Base-by-base conservation (phyloP, 1,284 basidiomycete genomes). In the Flammula alnicola region DNA sequence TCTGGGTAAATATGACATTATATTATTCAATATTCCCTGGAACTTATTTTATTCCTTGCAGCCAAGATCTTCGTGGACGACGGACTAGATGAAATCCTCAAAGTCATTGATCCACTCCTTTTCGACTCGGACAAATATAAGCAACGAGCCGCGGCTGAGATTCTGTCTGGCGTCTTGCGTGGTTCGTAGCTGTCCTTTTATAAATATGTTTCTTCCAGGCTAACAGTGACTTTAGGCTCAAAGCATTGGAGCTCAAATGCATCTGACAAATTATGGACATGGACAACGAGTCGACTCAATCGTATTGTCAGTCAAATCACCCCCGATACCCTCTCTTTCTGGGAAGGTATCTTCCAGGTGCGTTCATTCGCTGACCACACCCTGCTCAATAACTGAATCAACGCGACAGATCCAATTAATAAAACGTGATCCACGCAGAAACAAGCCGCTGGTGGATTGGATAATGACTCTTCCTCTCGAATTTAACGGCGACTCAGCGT, bases 121-220 rank as follows among this genome's bases (percentile, higher is more conserved):
- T 75, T 74, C 26, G 88, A 88, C 51, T 62, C 79, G 30, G 92
- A 98, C 65, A 90, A 93, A 49, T 96, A 93, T 75, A 92, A 93
- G 70, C 95, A 96, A 64, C 83, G 95, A 25, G 93, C 93, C 17
- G 88, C 89, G 5, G 92, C 89, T 43, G 96, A 99, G 74, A 73
- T 97, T 25, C 66, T 98, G 29, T 80, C 84, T 37, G 95, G 95
- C 35, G 63, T 91, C 40, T 66, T 89, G 43, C 78, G 84, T 57
- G 86, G 86, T 86, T 9, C n/a, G 44, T 47, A 39, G 20, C 25
- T 33, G 31, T 29, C 10, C 16, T 33, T 32, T 23, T 14, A 46
- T 30, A 51, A 12, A 51, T 48, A 26, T 25, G 12, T 35, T 37
- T 32, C 29, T 38, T 31, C 23, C 12, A 22, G 33, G 39, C 30